These are phyloP conservation scores for Mucor lusitanicus DNA, from an alignment of 371 early-diverging fungal genomes.

Conservation along the genomic window DNA sequence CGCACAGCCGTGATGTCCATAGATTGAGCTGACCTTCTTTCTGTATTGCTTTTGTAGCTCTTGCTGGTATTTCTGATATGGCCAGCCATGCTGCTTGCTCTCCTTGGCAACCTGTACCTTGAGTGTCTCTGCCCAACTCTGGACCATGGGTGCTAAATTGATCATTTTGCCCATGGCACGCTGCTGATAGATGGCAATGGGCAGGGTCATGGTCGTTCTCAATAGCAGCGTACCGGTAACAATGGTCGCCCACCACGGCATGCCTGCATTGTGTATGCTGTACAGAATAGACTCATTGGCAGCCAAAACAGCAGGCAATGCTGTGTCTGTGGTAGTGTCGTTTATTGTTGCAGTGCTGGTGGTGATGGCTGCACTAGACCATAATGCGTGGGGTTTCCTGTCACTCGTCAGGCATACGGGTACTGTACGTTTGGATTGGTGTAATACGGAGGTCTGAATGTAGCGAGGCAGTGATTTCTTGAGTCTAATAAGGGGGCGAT, in stretches of 20 bases:
- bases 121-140: constrained; percentile 66
- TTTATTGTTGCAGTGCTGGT: not conserved
- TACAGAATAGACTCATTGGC: constrained; percentile 48
- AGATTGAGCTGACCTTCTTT: constrained; percentile 59
- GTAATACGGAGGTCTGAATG: not conserved
- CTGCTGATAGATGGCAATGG: constrained; percentile 77
- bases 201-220: constrained; percentile 66
- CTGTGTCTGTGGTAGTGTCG: not conserved
- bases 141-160: constrained; percentile 61
- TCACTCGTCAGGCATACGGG: not conserved
- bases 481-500: not conserved
- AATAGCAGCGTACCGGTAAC: constrained; percentile 59
- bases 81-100: constrained; percentile 39
- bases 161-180: constrained; percentile 59
- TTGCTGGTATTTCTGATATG: constrained; percentile 47
- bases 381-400: not conserved
- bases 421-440: not conserved
- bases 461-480: not conserved
- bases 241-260: constrained; percentile 79
- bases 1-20: constrained; percentile 60
- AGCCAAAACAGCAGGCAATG: constrained; percentile 39
- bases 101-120: constrained; percentile 50
- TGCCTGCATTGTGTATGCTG: constrained; percentile 41
- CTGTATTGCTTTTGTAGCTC: constrained; percentile 59
- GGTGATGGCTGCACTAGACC: not conserved